Base-by-base conservation (phyloP, 2,329 filamentous ascomycete species). In the Cercospora berteroae region DNA sequence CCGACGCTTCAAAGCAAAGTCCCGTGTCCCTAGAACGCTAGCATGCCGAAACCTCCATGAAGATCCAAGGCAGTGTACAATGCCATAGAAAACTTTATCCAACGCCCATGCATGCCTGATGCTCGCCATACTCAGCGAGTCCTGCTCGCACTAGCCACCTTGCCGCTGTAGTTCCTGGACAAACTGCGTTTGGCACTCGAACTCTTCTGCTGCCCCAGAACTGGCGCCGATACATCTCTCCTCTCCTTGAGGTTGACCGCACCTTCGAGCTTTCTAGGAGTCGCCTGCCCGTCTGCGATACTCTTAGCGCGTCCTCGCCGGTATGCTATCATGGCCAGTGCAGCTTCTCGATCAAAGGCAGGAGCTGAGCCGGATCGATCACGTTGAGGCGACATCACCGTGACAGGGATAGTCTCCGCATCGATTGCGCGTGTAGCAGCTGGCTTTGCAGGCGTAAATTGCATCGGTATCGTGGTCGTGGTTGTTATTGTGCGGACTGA, bases 271-370 rank as follows among this genome's bases (percentile, higher is more conserved):
- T 85, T 87, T 69, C 83, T 81, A 9, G 88, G 88, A 48, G 89
- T 90, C 67, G 84, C 81, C 5, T 87, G 84, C 2, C 87, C 87
- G 62, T 87, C 84, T 4, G 88, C 88, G 66, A 90, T 86, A 77
- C 89, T 92, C 72, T 88, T 85, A 65, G 91, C 90, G 56, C 91
- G 83, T 6, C 90, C 90, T 63, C 91, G 82, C 29, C 91, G 84
- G 79, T 92, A 89, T 63, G 88, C 85, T 71, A 94, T 94, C 76
- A 89, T 88, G 64, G 89, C 89, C 16, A 94, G 84, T 3, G 91
- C 91, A 78, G 93, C 85, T 77, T 93, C 91, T 63, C 91, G 85
- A 64, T 84, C 82, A 64, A 84, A 77, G 8, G 69, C 69, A 5
- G 71, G 70, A 23, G 70, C 72, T 33, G 69, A 67, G 25, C 66